Evolutionary conservation across 2,329 filamentous ascomycete species (phyloP).

Genomic region (Claviceps capensis): DNA sequence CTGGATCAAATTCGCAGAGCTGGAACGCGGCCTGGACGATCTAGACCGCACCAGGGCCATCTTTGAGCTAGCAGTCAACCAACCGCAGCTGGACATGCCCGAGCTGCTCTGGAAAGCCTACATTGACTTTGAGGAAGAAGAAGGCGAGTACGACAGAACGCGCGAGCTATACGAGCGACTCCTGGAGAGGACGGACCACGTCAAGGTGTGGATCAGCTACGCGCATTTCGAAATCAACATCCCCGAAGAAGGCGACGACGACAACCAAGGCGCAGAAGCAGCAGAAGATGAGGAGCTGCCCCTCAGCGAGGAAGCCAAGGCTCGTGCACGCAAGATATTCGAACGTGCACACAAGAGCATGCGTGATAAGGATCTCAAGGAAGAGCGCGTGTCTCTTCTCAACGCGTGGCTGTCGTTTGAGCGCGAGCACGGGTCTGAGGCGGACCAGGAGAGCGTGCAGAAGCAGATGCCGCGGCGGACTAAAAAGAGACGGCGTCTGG

Average conservation of each 20-base stretch:
- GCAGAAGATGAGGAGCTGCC: constrained; percentile 48
- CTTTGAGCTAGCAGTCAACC: constrained; percentile 77
- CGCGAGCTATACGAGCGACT: constrained; percentile 78
- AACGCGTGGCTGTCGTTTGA: constrained; percentile 92
- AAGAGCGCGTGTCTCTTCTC: constrained; percentile 84
- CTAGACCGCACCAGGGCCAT: constrained; percentile 78
- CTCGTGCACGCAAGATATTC: constrained; percentile 70
- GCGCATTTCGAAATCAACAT: constrained; percentile 97
- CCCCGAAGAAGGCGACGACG: constrained; percentile 53
- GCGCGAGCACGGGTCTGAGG: constrained; percentile 60
- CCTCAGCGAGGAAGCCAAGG: constrained; percentile 73
- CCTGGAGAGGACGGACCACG: constrained; percentile 88
- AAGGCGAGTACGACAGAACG: constrained; percentile 77
- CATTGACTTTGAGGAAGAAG: constrained; percentile 96
- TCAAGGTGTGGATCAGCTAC: constrained; percentile 98
- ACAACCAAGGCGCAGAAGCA: constrained; percentile 14
- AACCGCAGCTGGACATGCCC: constrained; percentile 85
- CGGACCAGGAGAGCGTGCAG: constrained; percentile 70
- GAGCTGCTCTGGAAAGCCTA: constrained; percentile 96
- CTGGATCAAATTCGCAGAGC: constrained; percentile 92
- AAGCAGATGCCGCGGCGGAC: constrained; percentile 87
- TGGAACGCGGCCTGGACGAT: constrained; percentile 85
- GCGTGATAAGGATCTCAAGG: constrained; percentile 81
- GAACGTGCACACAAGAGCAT: constrained; percentile 73
- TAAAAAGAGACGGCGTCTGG: constrained; percentile 83